A percentile compares a stretch with the other conserved stretches of the same genome.
These are phyloP conservation scores for Trypanosoma mega DNA, from an alignment of 208 protist species.

Conservation along the genomic window DNA sequence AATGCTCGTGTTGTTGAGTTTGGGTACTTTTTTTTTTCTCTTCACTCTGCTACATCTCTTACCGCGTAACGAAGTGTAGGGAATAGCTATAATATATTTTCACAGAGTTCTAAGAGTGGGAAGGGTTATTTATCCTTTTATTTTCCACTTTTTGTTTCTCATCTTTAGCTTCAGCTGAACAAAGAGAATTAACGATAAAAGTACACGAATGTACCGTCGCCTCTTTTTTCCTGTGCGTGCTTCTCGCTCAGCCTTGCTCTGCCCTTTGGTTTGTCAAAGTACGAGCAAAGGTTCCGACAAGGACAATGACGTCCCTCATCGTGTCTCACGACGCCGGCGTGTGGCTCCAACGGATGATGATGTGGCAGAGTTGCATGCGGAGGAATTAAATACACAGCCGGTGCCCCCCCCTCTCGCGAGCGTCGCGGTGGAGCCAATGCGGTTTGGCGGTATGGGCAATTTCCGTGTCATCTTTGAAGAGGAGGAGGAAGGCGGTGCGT, in stretches of 20 bases:
- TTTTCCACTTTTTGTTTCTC: too few relatives aligned
- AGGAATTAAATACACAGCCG: neutral
- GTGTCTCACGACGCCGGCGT: neutral
- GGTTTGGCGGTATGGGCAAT: neutral
- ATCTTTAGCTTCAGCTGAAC: too few relatives aligned
- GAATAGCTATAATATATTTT: too few relatives aligned
- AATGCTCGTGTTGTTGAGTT: too few relatives aligned
- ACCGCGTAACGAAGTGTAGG: too few relatives aligned
- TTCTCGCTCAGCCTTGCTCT: neutral
- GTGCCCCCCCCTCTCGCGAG: neutral
- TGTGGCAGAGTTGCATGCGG: conserved; percentile 16
- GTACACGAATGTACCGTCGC: neutral
- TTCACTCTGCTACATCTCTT: too few relatives aligned
- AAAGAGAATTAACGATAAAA: neutral
- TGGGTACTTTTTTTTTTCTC: too few relatives aligned
- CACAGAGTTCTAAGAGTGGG: too few relatives aligned
- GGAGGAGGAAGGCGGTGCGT: neutral
- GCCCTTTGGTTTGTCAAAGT: neutral
- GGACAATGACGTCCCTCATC: neutral
- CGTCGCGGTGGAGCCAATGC: conserved; percentile 15
- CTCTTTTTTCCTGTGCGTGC: neutral
- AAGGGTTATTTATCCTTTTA: too few relatives aligned
- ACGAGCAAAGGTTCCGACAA: neutral
- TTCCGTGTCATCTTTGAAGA: neutral
- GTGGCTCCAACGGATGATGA: conserved; percentile 17